A percentile compares a stretch with the other conserved stretches of the same genome.
Evolutionary conservation across 352 stramenopile genomes (phyloP).

Genomic region (Phytophthora sp.): DNA sequence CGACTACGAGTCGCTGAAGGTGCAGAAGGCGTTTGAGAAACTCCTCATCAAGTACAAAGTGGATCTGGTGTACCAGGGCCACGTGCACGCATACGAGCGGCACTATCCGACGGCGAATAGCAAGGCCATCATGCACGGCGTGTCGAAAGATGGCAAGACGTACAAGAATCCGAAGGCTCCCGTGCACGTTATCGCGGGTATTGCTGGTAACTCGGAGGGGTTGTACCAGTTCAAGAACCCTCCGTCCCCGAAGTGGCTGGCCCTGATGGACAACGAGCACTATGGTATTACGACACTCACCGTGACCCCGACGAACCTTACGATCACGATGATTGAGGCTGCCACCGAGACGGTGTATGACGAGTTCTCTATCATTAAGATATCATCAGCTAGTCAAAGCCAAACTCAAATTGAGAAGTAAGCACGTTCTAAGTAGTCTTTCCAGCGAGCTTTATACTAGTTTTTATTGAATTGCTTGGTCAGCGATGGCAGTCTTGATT

Average conservation of each 20-base stretch:
- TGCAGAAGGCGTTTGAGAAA: conserved; percentile 61
- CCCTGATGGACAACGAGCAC: conserved; percentile 35
- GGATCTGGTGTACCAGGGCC: conserved; percentile 56
- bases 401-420: too few species aligned
- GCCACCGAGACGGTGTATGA: conserved; percentile 33
- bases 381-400: too few species aligned
- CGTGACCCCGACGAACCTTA: conserved; percentile 42
- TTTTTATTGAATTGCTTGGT: too few species aligned
- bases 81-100: conserved; percentile 65
- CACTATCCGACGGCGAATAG: conserved; percentile 50
- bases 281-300: conserved; percentile 41
- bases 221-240: conserved; percentile 34
- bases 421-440: too few species aligned
- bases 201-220: conserved; percentile 42
- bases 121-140: conserved; percentile 44
- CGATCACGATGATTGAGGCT: conserved; percentile 39
- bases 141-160: conserved; percentile 43
- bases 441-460: too few species aligned
- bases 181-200: conserved; percentile 54
- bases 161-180: conserved; percentile 56
- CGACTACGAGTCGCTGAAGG: conserved; percentile 24
- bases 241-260: conserved; percentile 39
- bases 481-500: too few species aligned
- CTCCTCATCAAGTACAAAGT: conserved; percentile 69
- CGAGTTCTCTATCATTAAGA: conserved; percentile 52